Percentiles rank a stretch among this genome's conserved stretches.
phyloP scores from a whole-genome alignment of 306 rosid genomes.

The Quercus bicolor region DNA sequence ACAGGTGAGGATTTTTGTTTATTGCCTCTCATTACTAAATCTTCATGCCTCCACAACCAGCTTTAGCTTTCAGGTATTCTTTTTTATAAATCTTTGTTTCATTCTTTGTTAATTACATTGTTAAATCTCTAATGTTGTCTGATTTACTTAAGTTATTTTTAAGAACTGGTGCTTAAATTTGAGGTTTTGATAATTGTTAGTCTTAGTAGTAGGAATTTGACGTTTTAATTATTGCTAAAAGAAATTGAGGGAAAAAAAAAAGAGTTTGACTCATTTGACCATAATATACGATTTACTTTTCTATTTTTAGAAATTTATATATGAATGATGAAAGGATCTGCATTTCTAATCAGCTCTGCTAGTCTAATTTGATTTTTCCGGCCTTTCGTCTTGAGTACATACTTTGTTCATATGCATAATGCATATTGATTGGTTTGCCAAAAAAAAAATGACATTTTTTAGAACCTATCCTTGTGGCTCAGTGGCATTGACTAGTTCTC shows the following conservation, averaged over 20 bases:
- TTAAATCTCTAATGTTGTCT: background rate
- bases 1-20: too few species aligned
- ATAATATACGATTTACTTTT: background rate
- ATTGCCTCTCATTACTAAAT: too few species aligned
- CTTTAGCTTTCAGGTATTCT: conserved; percentile 53
- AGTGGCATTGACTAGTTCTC: too few species aligned
- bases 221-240: background rate
- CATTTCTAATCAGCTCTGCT: background rate
- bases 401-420: background rate
- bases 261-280: background rate
- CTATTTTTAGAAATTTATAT: too few species aligned
- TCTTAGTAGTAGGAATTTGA: background rate
- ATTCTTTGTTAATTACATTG: background rate
- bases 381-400: background rate
- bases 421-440: background rate
- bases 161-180: background rate
- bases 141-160: background rate
- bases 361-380: background rate
- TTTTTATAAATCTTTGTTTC: background rate
- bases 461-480: too few species aligned
- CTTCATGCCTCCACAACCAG: background rate
- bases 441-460: background rate
- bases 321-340: background rate
- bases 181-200: background rate
- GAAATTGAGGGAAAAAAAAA: background rate